Evolutionary conservation across 306 rosid genomes (phyloP).

Genomic region (Cucurbita argyrosperma): DNA sequence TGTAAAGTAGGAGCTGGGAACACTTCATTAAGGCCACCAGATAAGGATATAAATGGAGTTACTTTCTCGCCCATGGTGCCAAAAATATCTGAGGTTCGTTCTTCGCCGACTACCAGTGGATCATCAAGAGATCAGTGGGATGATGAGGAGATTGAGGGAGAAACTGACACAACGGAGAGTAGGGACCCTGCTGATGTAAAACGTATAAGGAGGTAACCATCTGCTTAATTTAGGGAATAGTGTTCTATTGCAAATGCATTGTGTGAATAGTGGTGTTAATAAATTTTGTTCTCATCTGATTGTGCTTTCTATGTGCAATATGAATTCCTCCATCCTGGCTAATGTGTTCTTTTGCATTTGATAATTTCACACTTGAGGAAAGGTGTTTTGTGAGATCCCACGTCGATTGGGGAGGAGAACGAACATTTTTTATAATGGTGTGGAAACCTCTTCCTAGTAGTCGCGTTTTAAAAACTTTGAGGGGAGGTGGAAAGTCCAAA

Average conservation of each 20-base stretch:
- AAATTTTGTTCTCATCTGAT: neutral
- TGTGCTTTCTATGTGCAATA: neutral
- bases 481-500: no score
- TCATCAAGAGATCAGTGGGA: constrained; percentile 75
- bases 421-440: no score
- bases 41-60: constrained; percentile 35
- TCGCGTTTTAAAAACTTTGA: no score
- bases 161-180: constrained; percentile 40
- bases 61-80: constrained; percentile 28
- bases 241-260: neutral
- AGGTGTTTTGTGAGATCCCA: neutral
- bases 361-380: neutral
- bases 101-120: constrained; percentile 48
- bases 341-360: neutral
- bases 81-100: constrained; percentile 21
- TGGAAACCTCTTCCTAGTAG: no score
- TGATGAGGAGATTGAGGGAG: constrained; percentile 82
- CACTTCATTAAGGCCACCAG: constrained; percentile 38
- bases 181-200: constrained; percentile 60
- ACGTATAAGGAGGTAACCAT: constrained; percentile 77
- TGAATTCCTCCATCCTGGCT: neutral
- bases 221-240: neutral
- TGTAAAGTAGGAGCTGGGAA: constrained; percentile 42
- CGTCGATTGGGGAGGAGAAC: no score
- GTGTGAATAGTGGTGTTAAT: neutral